Base-by-base conservation (phyloP, 257 asterid genomes). In the Cynanchum wilfordii region DNA sequence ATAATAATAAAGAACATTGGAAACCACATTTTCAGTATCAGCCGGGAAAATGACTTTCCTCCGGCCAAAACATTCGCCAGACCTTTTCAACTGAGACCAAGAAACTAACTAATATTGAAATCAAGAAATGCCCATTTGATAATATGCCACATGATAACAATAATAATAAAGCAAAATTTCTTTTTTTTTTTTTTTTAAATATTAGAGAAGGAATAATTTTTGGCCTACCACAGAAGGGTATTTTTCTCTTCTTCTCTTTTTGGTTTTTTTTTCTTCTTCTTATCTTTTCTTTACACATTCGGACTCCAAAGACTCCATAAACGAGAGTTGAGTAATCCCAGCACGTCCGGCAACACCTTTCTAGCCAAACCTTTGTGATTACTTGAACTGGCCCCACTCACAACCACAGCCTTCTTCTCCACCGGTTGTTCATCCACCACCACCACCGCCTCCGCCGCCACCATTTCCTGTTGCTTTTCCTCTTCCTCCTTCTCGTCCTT, bases 251-350 rank as follows among this genome's bases (percentile, higher is more conserved):
- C 19, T 40, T 10, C 36, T 67, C 3, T 3, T 24, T 52, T 25
- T 19, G 67, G 30, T 54, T 38, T 38, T 5, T 5, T 7, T 7
- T 38, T 5, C 49, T 38, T 38, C 0, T 5, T 10, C 47, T 42
- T 7, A 42, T 42, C 47, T 42, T 47, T 52, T 63, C 52, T 68
- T 72, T 77, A 90, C 71, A 80, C 88, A 69, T 87, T 86, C 88
- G 97, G 97, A 91, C 88, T 79, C 97, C 94, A 91, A 82, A 91
- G 97, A 68, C 82, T 85, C 96, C 97, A 91, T 55, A 89, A 87
- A 84, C 97, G 96, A 40, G 94, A 91, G 78, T 82, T 84, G 57
- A 91, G 84, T 80, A 91, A 80, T 13, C 97, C 96, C 87, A 86
- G 78, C 74, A 91, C 87, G 86, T 91, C 97, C 96, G 97, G 96